Conservation (phyloP, 176 grass and related monocot genomes). For the Phragmites australis region DNA sequence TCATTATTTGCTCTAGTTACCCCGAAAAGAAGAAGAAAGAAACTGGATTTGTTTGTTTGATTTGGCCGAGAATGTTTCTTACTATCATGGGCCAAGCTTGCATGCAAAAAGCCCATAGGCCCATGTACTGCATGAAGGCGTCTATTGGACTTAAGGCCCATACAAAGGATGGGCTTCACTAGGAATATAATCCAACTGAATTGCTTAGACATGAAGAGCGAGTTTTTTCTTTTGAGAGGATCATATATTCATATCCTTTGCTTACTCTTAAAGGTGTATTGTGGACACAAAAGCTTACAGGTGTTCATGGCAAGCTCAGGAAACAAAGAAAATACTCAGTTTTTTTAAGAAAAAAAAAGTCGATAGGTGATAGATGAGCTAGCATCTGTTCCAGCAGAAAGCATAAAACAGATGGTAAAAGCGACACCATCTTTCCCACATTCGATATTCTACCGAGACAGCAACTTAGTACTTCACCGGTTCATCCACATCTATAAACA, state of each 20-base stretch:
- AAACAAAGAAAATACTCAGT: not conserved
- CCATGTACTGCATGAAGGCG: not conserved
- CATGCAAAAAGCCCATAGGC: not conserved
- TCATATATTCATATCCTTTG: too few relatives aligned
- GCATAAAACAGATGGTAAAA: not conserved
- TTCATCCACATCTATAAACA: constrained; percentile 46
- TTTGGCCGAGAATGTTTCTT: not conserved
- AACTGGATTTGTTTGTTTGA: too few relatives aligned
- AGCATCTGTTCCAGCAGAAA: constrained; percentile 26
- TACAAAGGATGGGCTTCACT: not conserved
- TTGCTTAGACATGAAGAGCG: too few relatives aligned
- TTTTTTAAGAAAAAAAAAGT: not conserved
- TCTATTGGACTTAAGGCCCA: not conserved
- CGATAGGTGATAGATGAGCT: not conserved
- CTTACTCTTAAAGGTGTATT: too few relatives aligned
- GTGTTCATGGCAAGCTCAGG: not conserved
- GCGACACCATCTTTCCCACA: not conserved
- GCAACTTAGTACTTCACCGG: not conserved
- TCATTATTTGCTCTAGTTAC: not conserved
- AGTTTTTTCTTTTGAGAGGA: too few relatives aligned
- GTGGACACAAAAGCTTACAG: too few relatives aligned
- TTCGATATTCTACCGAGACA: constrained; percentile 36
- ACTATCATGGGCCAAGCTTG: constrained; percentile 6
- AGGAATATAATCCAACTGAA: not conserved
- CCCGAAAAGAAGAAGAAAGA: too few relatives aligned